Conservation (phyloP, 2,329 filamentous ascomycete genomes). For the Aspergillus spinulosporus region DNA sequence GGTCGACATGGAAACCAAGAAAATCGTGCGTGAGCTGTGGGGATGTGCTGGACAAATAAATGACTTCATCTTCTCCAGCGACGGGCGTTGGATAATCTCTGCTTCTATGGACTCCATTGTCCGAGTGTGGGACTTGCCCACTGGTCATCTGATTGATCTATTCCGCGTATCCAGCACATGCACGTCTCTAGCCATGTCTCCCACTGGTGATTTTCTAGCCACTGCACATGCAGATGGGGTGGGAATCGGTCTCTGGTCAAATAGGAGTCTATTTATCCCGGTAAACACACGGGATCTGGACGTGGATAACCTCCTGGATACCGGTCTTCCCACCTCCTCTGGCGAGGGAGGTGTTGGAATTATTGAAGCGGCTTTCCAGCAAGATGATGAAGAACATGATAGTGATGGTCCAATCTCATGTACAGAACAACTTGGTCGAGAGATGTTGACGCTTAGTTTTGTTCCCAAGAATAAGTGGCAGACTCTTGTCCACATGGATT, state of each 20-base stretch:
- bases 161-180: conserved; percentile 78
- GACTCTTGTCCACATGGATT: conserved; percentile 85
- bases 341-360: conserved; percentile 77
- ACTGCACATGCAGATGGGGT: conserved; percentile 79
- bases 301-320: conserved; percentile 68
- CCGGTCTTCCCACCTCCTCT: conserved; percentile 71
- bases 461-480: conserved; percentile 93
- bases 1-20: conserved; percentile 85
- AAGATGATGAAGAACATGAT: conserved; percentile 49
- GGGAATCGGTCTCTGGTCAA: conserved; percentile 95
- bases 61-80: conserved; percentile 85
- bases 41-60: conserved; percentile 72
- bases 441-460: conserved; percentile 84
- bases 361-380: conserved; percentile 73
- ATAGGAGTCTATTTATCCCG: conserved; percentile 85
- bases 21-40: conserved; percentile 90
- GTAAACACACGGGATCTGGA: conserved; percentile 82
- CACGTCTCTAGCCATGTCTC: conserved; percentile 82
- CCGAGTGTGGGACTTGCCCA: conserved; percentile 92
- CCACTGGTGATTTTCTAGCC: conserved; percentile 90
- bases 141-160: conserved; percentile 90
- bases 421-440: conserved; percentile 75
- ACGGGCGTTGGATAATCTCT: conserved; percentile 90
- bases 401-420: conserved; percentile 55
- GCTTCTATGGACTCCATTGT: conserved; percentile 78